Percentiles rank a stretch among this genome's conserved stretches.
Conservation (phyloP, 164 flowering plant genomes). For the Dillenia turbinata region DNA sequence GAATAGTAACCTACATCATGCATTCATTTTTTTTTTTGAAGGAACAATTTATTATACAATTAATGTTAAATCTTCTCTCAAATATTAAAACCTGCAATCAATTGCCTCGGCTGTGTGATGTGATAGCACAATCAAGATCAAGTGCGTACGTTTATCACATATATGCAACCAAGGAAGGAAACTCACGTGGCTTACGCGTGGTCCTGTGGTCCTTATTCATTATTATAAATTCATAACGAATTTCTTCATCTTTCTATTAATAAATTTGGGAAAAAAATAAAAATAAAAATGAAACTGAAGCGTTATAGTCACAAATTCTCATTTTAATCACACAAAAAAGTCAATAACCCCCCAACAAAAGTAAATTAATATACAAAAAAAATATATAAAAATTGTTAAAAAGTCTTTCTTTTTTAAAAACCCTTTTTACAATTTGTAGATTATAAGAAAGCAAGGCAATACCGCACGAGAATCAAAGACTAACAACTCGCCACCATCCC, state of each 20-base stretch:
- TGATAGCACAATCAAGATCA: too few species aligned
- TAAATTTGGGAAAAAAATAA: neutral
- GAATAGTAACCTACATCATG: too few species aligned
- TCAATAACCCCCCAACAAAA: conserved; percentile 1
- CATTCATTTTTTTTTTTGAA: too few species aligned
- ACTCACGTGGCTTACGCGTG: too few species aligned
- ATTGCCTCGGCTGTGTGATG: too few species aligned
- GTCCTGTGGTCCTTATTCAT: too few species aligned
- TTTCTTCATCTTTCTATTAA: neutral
- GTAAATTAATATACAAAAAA: conserved; percentile 24
- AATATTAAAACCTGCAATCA: too few species aligned
- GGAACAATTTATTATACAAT: too few species aligned
- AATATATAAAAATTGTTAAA: conserved; percentile 1
- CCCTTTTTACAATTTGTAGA: conserved; percentile 60
- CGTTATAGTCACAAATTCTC: conserved; percentile 25
- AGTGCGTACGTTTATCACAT: too few species aligned
- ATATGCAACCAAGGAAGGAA: too few species aligned
- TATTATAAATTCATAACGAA: too few species aligned
- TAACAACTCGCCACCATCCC: conserved; percentile 67
- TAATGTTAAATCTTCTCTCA: too few species aligned
- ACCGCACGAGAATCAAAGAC: conserved; percentile 91
- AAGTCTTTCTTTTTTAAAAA: neutral
- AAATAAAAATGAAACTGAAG: neutral
- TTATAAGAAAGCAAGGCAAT: conserved; percentile 89
- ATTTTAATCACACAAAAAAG: conserved; percentile 6